Base-by-base conservation (phyloP, 805 yeast genomes). In the Kluyveromyces siamensis region DNA sequence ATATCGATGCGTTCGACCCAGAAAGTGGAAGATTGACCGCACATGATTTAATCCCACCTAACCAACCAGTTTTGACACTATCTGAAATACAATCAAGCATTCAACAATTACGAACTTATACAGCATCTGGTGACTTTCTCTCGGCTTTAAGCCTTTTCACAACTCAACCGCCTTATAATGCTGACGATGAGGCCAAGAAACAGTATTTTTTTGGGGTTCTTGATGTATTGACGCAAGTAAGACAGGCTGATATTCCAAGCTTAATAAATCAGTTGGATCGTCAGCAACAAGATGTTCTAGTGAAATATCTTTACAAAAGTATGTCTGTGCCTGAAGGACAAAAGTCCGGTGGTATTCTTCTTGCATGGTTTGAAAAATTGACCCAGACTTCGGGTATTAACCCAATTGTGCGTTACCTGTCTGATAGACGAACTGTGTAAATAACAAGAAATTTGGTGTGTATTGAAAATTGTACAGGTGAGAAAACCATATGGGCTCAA, bases 291-390 rank as follows among this genome's bases (percentile, higher is more conserved):
- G 91, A 87, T 57, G 80, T 77, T 2, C 76, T 93, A 60, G 73
- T 89, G 42, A 93, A 93, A 65, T 87, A 85, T 64, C 71, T 93
- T 47, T 93, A 90, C 69, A 84, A 83, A 60, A 88, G 88, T 30
- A 88, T 93, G 96, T 72, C 81, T 41, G 69, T 82, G 10, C 76
- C 82, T 30, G 81, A 80, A 55, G 90, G 93, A 10, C 87, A 87
- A 54, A 86, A 84, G 58, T 88, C 83, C 54, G 96, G 96, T 17
- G 96, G 96, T 43, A 74, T 83, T 43, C 67, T 93, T 56, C 77
- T 93, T 57, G 79, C 84, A 33, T 93, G 99, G 99, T 87, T 84
- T 63, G 97, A 91, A 57, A 89, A 88, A 68, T 79, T 91, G 17
- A 82, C 87, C 37, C 95, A 84, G 52, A 70, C 78, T 18, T 79